phyloP scores from a whole-genome alignment of 2,329 filamentous ascomycete species.

The Venturiaceae sp. region DNA sequence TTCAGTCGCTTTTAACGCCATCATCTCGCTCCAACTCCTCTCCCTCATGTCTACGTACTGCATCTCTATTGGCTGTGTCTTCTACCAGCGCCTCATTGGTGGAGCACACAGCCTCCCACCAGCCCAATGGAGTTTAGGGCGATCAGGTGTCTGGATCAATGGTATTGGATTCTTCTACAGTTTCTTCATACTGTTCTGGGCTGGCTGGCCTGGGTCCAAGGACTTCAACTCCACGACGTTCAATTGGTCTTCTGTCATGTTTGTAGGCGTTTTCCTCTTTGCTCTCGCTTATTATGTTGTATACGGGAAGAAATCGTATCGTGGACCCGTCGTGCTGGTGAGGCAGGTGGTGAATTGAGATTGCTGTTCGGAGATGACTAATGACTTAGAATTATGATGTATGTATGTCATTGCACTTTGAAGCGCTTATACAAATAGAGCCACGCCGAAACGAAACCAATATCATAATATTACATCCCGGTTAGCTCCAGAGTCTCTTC shows the following conservation, averaged over 20 bases:
- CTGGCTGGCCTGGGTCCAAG: slow-evolving; percentile 22
- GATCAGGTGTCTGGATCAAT: slow-evolving; percentile 26
- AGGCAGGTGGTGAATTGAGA: neutral
- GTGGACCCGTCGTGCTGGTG: slow-evolving; percentile 8
- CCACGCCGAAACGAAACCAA: no score
- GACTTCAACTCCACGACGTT: slow-evolving; percentile 9
- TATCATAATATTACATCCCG: no score
- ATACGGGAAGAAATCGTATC: slow-evolving; percentile 3
- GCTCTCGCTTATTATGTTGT: slow-evolving; percentile 6
- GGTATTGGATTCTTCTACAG: slow-evolving; percentile 24
- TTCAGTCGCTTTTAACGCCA: slow-evolving; percentile 27
- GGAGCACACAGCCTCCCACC: slow-evolving; percentile 14
- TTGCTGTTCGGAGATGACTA: no score
- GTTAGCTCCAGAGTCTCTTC: no score
- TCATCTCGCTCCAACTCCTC: slow-evolving; percentile 24
- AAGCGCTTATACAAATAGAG: no score
- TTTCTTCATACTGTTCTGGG: slow-evolving; percentile 26
- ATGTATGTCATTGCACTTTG: no score
- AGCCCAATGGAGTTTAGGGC: slow-evolving; percentile 27
- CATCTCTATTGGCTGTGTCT: slow-evolving; percentile 21
- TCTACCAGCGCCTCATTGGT: slow-evolving; percentile 15
- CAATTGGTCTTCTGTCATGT: slow-evolving; percentile 13
- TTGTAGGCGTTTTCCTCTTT: slow-evolving; percentile 9
- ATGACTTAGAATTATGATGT: no score
- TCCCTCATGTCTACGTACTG: slow-evolving; percentile 22